These are phyloP conservation scores for Fusarium sp. DNA, from an alignment of 2,329 filamentous ascomycete genomes.

Conservation along the genomic window DNA sequence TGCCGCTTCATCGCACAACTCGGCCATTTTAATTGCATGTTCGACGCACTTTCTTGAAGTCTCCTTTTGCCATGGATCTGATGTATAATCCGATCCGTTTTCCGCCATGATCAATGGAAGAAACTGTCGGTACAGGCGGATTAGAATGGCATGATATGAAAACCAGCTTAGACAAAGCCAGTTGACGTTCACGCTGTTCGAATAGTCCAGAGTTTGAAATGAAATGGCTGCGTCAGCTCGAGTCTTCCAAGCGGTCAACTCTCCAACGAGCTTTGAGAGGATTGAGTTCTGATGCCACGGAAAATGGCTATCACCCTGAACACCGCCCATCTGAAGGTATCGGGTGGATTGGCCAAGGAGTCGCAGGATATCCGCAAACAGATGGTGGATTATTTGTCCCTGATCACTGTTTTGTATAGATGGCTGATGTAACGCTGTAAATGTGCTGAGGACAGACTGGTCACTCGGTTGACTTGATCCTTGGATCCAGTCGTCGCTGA, in stretches of 20 bases:
- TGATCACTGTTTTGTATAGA: not conserved
- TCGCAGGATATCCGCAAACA: slow-evolving; percentile 5
- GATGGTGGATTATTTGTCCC: not conserved
- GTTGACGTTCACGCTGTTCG: slow-evolving; percentile 10
- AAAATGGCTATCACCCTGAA: slow-evolving; percentile 30
- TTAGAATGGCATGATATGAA: slow-evolving; percentile 15
- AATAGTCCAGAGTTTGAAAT: slow-evolving; percentile 10
- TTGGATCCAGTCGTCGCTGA: slow-evolving; percentile 10
- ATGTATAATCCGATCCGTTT: not conserved
- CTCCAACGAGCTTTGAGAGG: slow-evolving; percentile 7
- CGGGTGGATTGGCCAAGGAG: slow-evolving; percentile 18
- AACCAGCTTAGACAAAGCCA: slow-evolving; percentile 24
- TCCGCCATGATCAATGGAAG: slow-evolving; percentile 15
- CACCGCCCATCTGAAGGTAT: slow-evolving; percentile 21
- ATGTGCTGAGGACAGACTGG: not conserved
- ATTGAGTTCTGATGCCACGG: slow-evolving; percentile 26
- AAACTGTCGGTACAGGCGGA: slow-evolving; percentile 25
- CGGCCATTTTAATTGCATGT: slow-evolving; percentile 5
- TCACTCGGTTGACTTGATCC: not conserved
- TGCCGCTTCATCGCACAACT: slow-evolving; percentile 9
- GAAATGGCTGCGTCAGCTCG: not conserved
- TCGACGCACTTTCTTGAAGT: slow-evolving; percentile 17
- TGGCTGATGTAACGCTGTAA: not conserved
- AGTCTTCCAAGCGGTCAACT: slow-evolving; percentile 7
- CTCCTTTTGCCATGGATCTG: slow-evolving; percentile 28